Percentiles rank a stretch among this genome's conserved stretches.
phyloP scores from a whole-genome alignment of 164 flowering plant species.

The Vitis amurensis region DNA sequence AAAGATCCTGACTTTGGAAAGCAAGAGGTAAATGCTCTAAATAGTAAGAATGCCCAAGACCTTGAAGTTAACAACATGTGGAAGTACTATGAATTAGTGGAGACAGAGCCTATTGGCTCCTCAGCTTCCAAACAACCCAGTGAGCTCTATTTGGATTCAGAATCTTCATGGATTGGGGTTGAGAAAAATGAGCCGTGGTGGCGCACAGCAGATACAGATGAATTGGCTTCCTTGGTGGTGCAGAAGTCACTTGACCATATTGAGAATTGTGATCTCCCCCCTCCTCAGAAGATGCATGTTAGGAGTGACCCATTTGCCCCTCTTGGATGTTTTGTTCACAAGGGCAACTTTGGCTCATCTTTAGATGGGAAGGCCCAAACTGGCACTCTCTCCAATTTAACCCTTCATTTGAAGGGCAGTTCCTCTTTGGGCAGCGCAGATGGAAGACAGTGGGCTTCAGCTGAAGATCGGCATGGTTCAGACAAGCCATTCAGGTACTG shows the following conservation, averaged over 20 bases:
- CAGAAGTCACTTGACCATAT: constrained; percentile 45
- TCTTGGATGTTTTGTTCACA: constrained; percentile 22
- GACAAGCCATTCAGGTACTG: constrained; percentile 26
- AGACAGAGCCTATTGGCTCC: constrained; percentile 24
- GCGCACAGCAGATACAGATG: constrained; percentile 53
- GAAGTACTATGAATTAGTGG: constrained; percentile 23
- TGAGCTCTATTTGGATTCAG: constrained; percentile 32
- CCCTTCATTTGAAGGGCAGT: constrained; percentile 8
- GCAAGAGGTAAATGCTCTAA: constrained; percentile 15
- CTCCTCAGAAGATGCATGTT: constrained; percentile 36
- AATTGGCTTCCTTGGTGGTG: constrained; percentile 56
- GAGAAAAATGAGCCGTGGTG: constrained; percentile 62
- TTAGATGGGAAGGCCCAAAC: constrained; percentile 15
- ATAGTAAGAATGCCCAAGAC: constrained; percentile 22
- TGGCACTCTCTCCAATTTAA: constrained; percentile 5
- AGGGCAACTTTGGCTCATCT: constrained; percentile 18
- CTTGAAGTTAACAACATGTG: constrained; percentile 11
- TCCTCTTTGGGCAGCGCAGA: constrained; percentile 9
- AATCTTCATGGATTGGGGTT: constrained; percentile 37
- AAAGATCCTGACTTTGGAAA: constrained; percentile 12
- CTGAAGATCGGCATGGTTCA: constrained; percentile 22
- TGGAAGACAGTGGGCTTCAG: constrained; percentile 11
- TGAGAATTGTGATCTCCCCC: constrained; percentile 70
- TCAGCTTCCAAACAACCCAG: constrained; percentile 18
- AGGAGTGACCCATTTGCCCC: constrained; percentile 20